Percentiles rank a stretch among this genome's conserved stretches.
Evolutionary conservation across 169 alveolate species (phyloP).

Genomic region (Eimeria zaria): DNA sequence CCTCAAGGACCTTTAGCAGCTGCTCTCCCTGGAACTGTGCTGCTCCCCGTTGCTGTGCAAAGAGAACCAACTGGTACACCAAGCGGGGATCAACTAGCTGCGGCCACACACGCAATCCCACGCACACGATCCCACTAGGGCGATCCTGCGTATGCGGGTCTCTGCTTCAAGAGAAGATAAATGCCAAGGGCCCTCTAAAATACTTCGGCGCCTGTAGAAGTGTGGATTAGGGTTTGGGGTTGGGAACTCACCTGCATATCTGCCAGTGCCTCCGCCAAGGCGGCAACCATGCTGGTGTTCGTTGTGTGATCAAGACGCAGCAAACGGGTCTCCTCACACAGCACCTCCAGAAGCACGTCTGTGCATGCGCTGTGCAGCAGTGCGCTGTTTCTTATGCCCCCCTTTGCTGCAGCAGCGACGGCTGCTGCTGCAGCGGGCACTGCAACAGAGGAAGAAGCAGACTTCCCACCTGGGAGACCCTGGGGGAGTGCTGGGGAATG

Average conservation of each 20-base stretch:
- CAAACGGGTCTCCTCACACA: slow-evolving; percentile 82
- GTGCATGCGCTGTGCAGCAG: slow-evolving; percentile 44
- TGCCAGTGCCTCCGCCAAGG: slow-evolving; percentile 71
- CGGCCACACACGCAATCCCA: slow-evolving; percentile 43
- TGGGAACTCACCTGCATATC: slow-evolving; percentile 40
- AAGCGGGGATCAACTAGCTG: slow-evolving; percentile 84
- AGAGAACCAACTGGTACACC: slow-evolving; percentile 80
- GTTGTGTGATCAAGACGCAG: slow-evolving; percentile 77
- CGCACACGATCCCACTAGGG: neutral
- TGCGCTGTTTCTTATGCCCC: slow-evolving; percentile 52
- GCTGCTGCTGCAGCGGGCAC: slow-evolving; percentile 18
- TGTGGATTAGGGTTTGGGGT: neutral
- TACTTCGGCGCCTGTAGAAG: no score
- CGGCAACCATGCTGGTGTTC: slow-evolving; percentile 80
- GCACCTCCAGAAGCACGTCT: slow-evolving; percentile 64
- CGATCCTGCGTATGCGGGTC: neutral
- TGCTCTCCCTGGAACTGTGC: slow-evolving; percentile 81
- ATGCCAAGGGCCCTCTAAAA: neutral
- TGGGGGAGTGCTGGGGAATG: neutral
- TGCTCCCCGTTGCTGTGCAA: slow-evolving; percentile 74
- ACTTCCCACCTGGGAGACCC: neutral
- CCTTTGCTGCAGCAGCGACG: slow-evolving; percentile 11
- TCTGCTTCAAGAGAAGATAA: neutral
- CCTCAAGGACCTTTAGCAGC: slow-evolving; percentile 69
- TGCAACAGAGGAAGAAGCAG: neutral